These are phyloP conservation scores for Teratosphaeria viscida DNA, from an alignment of 2,329 filamentous ascomycete species.

Conservation along the genomic window DNA sequence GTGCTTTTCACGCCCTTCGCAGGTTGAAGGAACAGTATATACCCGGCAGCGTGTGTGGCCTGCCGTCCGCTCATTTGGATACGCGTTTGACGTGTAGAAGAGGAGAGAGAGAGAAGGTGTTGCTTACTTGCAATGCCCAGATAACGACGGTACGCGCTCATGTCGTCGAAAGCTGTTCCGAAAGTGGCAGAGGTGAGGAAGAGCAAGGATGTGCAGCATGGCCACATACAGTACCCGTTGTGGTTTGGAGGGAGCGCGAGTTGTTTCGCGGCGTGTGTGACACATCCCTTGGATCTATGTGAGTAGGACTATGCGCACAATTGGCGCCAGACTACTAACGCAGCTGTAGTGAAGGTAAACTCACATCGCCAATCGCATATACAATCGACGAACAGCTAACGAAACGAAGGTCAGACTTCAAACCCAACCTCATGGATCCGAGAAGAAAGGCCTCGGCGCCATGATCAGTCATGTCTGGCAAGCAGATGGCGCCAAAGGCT, in stretches of 20 bases:
- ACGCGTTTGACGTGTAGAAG: not conserved
- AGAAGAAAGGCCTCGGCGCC: conserved; percentile 65
- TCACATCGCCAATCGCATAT: not conserved
- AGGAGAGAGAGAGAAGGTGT: not conserved
- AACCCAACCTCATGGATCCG: conserved; percentile 57
- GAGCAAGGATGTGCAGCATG: conserved; percentile 33
- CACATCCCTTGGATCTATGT: conserved; percentile 88
- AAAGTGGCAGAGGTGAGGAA: conserved; percentile 21
- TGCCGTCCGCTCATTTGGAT: not conserved
- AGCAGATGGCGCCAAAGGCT: conserved; percentile 62
- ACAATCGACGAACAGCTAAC: not conserved
- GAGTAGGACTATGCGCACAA: conserved; percentile 29
- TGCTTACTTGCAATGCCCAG: conserved; percentile 22
- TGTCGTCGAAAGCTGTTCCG: conserved; percentile 15
- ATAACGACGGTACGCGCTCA: conserved; percentile 27
- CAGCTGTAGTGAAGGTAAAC: conserved; percentile 32
- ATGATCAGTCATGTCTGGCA: conserved; percentile 76
- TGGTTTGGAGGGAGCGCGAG: conserved; percentile 97
- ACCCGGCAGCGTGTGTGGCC: not conserved
- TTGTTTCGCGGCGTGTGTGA: conserved; percentile 82
- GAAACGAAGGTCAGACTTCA: conserved; percentile 9
- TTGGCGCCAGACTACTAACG: conserved; percentile 19
- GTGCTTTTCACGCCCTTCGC: not conserved
- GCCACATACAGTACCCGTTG: conserved; percentile 37
- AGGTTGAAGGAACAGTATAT: not conserved